Evolutionary conservation across 2,329 filamentous ascomycete genomes (phyloP).

Genomic region (Trichoderma breve): DNA sequence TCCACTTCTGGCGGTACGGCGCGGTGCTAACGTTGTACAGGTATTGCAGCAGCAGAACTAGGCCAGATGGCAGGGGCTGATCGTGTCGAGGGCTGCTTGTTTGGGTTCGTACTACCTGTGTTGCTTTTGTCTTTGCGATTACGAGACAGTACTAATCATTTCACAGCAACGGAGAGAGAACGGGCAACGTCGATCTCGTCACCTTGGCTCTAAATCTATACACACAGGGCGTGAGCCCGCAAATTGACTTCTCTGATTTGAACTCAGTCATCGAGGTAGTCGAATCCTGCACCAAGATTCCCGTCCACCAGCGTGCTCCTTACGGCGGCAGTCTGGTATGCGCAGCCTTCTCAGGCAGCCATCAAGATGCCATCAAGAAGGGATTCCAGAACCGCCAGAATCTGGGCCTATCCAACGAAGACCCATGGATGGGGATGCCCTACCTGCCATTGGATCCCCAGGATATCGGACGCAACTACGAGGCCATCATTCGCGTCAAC

Average conservation of each 20-base stretch:
- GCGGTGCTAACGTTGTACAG: not conserved
- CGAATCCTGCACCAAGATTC: constrained; percentile 8
- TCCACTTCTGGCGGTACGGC: not conserved
- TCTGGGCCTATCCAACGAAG: not conserved
- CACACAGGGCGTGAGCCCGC: constrained; percentile 5
- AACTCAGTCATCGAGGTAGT: constrained; percentile 4
- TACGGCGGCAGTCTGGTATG: constrained; percentile 3
- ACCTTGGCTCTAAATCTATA: constrained; percentile 6
- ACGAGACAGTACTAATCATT: not conserved
- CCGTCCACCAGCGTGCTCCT: constrained; percentile 4
- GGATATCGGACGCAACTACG: constrained; percentile 8
- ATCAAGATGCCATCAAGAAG: constrained; percentile 9
- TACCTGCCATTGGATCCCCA: constrained; percentile 3
- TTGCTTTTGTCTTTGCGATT: not conserved
- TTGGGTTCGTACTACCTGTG: not conserved
- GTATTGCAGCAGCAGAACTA: constrained; percentile 8
- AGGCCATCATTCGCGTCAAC: constrained; percentile 8
- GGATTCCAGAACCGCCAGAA: not conserved
- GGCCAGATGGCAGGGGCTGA: constrained; percentile 9
- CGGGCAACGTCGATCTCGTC: constrained; percentile 6
- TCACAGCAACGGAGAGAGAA: constrained; percentile 1
- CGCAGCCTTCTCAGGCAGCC: constrained; percentile 7
- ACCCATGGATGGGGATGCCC: not conserved
- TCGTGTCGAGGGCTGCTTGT: constrained; percentile 5
- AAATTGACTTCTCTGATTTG: not conserved